Evolutionary conservation across 73 alveolate species (phyloP), one percentile per base, ranked within the genome.

Genomic region (Paraurostyla sp.): DNA sequence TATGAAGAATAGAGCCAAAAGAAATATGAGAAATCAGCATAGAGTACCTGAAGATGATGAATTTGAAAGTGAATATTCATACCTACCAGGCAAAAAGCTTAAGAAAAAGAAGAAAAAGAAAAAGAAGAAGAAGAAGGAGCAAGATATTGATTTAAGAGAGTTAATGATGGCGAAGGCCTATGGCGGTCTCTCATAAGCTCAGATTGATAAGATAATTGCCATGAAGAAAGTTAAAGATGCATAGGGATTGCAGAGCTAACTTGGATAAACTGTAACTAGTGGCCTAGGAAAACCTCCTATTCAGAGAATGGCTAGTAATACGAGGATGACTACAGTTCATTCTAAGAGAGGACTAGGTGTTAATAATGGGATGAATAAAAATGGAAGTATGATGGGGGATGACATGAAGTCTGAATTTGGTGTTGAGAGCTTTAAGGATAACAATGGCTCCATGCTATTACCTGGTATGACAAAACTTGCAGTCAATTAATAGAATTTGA

Each of bases 61-160:
- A 13, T 46, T 46, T 18, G 57, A 46, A 46, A 15, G 18, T 46
- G 57, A n/a, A n/a, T n/a, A n/a, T n/a, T n/a, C n/a, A n/a, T n/a
- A 46, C 57, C 18, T 46, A 18, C 57, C 57, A 13, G 18, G 18
- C 18, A 13, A 18, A 15, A 46, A 46, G 18, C 18, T 73, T 23
- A 75, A 75, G 60, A 75, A 75, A 48, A 75, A 75, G 73, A 75
- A 78, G 80, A 78, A 78, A 60, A 56, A 56, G 73, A 56, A 56
- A 36, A 49, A 49, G 76, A 78, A 54, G 71, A 29, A 13, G 48
- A 54, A 78, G 89, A 25, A 50, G n/a, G 78, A 59, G 13, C 11
- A 11, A 4, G 78, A 50, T 4, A 54, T 78, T 0, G 89, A 78
- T 51, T 35, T 41, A 11, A 16, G 89, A 11, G 89, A 78, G 80